Evolutionary conservation across 345 rosid species (phyloP).

Genomic region (Citropsis articulata): DNA sequence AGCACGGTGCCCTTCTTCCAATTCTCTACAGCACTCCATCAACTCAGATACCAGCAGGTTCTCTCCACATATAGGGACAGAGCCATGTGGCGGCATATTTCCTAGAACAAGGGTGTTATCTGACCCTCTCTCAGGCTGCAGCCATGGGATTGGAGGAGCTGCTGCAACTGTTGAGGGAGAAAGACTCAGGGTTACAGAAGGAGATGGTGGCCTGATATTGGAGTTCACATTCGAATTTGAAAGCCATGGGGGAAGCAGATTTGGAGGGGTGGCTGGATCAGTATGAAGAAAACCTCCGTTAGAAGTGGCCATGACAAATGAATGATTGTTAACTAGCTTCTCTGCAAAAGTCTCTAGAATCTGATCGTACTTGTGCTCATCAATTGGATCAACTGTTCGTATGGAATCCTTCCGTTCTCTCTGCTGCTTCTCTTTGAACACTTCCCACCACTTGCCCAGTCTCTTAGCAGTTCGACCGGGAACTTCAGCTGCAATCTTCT

Average conservation of each 20-base stretch:
- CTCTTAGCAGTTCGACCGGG: conserved; percentile 95
- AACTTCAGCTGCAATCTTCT: conserved; percentile 97
- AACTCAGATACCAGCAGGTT: conserved; percentile 58
- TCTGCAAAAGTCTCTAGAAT: conserved; percentile 93
- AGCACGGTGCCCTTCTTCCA: conserved; percentile 87
- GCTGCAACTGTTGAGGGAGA: conserved; percentile 75
- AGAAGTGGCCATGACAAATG: conserved; percentile 69
- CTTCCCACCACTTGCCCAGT: conserved; percentile 99
- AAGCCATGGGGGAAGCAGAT: conserved; percentile 86
- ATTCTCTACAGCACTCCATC: conserved; percentile 83
- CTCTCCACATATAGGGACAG: conserved; percentile 51
- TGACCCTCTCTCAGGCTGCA: conserved; percentile 62
- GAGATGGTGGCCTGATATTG: conserved; percentile 56
- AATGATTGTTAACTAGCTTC: conserved; percentile 78
- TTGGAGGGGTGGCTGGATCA: conserved; percentile 45
- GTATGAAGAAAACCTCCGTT: conserved; percentile 65
- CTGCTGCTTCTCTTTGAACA: conserved; percentile 89
- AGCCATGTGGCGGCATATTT: conserved; percentile 37
- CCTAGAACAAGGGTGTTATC: conserved; percentile 51
- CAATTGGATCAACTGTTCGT: conserved; percentile 65
- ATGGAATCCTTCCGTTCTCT: conserved; percentile 83
- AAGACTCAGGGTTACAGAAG: conserved; percentile 78
- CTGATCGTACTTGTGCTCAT: conserved; percentile 84
- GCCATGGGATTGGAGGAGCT: conserved; percentile 76
- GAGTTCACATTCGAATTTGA: conserved; percentile 61